Evolutionary conservation across 345 rosid genomes (phyloP).

Genomic region (Combretum micranthum): DNA sequence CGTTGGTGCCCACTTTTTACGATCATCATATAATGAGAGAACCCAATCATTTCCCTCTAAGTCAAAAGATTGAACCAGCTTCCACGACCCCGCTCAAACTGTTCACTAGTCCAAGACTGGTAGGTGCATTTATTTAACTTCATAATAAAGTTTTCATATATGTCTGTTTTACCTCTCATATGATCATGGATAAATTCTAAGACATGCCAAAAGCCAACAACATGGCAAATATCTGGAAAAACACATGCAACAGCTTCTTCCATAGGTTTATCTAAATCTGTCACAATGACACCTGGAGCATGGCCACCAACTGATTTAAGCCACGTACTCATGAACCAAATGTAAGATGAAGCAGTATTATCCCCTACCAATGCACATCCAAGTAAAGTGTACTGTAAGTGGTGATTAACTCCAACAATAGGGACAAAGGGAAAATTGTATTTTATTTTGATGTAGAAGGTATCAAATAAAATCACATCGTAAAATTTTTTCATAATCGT

Average conservation of each 20-base stretch:
- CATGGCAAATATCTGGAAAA: constrained; percentile 27
- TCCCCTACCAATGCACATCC: constrained; percentile 39
- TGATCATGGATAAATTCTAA: constrained; percentile 21
- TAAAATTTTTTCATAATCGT: constrained; percentile 23
- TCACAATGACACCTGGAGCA: constrained; percentile 31
- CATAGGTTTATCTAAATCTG: constrained; percentile 25
- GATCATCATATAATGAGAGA: constrained; percentile 25
- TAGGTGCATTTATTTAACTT: constrained; percentile 28
- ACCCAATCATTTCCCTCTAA: constrained; percentile 28
- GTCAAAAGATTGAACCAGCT: constrained; percentile 29
- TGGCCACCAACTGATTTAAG: constrained; percentile 26
- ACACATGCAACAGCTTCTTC: constrained; percentile 27
- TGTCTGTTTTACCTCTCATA: constrained; percentile 12
- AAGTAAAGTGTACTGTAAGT: constrained; percentile 28
- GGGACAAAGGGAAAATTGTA: constrained; percentile 31
- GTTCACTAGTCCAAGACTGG: constrained; percentile 27
- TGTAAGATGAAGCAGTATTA: constrained; percentile 16
- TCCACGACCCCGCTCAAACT: constrained; percentile 41
- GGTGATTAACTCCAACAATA: constrained; percentile 40
- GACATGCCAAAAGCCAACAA: constrained; percentile 38
- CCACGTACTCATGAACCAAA: constrained; percentile 38
- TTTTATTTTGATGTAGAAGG: constrained; percentile 21
- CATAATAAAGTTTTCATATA: constrained; percentile 17
- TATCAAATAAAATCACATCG: constrained; percentile 36
- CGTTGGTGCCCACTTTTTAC: constrained; percentile 33